Evolutionary conservation across 176 grass and related monocot genomes (phyloP), one percentile per base, ranked within the genome.

Genomic region (Avena eriantha): DNA sequence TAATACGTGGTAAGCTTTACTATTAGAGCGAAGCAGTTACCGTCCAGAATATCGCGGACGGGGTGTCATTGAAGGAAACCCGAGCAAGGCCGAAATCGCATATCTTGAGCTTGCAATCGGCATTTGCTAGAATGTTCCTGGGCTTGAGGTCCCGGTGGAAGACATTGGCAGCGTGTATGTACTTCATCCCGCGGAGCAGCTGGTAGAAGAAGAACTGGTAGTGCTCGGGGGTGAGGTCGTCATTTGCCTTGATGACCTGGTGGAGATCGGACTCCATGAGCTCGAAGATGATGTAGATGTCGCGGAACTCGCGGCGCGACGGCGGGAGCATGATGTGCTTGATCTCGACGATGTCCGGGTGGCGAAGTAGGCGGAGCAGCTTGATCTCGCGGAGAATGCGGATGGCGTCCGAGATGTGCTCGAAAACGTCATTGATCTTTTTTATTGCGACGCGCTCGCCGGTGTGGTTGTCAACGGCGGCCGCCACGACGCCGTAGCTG

Each of bases 241-340:
- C 85, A 78, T 96, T 96, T 29, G 94, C 89, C 60, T 90, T 96
- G 69, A 96, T 96, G 74, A 96, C 94, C 88, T 96, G 91, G 80
- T 96, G 94, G 78, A 93, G 83, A 67, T 96, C 94, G 18, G 91
- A 93, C 67, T 96, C 94, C 94, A 96, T 96, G 51, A 96, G 89
- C 78, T 96, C 94, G 83, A 96, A 96, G 78, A 96, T 50, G 36
- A 96, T 80, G 66, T 83, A 96, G 64, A 96, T 96, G 83, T 93
- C 91, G 41, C 73, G 87, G n/a, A 96, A 96, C 73, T 93, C 91
- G 78, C 87, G 88, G 56, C 91, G 85, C 23, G 91, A 91, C 8
- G 91, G 91, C 29, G 91, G 91, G 57, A 96, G 91, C 91, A 96
- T 96, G 85, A 96, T 96, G 24, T 96, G 91, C 87, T 93, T 96